Evolutionary conservation across 371 early-diverging fungal genomes (phyloP), one percentile per base, ranked within the genome.

Genomic region (Mortierella sp.): DNA sequence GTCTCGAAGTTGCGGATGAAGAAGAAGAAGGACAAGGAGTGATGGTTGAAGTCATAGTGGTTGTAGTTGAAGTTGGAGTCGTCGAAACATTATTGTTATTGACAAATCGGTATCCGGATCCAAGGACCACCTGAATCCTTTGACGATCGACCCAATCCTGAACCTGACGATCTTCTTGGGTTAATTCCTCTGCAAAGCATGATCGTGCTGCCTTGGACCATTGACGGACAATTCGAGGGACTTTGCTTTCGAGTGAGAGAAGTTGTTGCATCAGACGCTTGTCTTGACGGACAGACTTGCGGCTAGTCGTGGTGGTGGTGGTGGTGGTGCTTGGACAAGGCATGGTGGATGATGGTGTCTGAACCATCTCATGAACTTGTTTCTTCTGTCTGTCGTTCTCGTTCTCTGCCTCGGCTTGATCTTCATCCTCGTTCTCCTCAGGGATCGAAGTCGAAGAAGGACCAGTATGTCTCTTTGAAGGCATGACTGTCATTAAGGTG

Each of bases 111-210:
- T 53, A 56, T 4, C 66, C 62, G n/a, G 46, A 54, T 17, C 63
- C 73, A 15, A 69, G 64, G 2, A 69, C 53, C 15, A 75, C 76
- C n/a, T 75, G 69, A 31, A 69, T 60, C 5, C 65, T 55, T 42
- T 69, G 76, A 19, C 60, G 64, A 15, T 75, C 76, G 14, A 75
- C 70, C 69, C 69, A 75, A 21, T 61, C 57, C 32, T 75, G 76
- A 12, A 64, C 65, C 17, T 50, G 50, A 6, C 58, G 55, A 17
- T 75, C 76, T 42, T 75, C 76, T 26, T 50, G 64, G 26, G 60
- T 28, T 11, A 75, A 50, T 12, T 69, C 76, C 6, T 75, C 64
- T n/a, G 69, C 64, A 51, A 75, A 75, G 27, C 64, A 75, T 2
- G 50, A 19, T 3, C 76, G 56, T 0, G 76, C 76, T 8, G 60